These are phyloP conservation scores for Pisolithus marmoratus DNA, from an alignment of 768 basidiomycete genomes.

Conservation along the genomic window DNA sequence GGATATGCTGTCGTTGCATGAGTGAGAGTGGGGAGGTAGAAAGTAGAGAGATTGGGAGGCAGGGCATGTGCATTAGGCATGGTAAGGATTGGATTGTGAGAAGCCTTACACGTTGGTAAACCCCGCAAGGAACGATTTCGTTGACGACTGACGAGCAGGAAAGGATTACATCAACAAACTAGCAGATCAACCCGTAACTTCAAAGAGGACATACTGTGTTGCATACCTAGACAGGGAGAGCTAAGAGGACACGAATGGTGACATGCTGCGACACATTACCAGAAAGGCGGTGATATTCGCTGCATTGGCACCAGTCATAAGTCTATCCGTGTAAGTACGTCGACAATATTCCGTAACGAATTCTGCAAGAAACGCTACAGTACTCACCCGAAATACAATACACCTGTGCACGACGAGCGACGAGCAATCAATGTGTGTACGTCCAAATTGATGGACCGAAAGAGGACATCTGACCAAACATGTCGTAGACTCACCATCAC, in stretches of 20 bases:
- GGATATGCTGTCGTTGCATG: constrained; percentile 35
- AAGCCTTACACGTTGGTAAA: background rate
- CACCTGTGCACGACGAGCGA: background rate
- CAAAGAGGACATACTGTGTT: background rate
- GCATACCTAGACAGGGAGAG: background rate
- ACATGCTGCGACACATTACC: background rate
- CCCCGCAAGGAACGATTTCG: background rate
- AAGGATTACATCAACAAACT: background rate
- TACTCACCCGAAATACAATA: background rate
- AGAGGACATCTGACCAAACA: background rate
- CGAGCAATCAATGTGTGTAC: no score
- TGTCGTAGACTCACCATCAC: constrained; percentile 2
- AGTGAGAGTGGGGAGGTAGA: background rate
- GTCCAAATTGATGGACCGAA: no score
- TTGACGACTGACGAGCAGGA: background rate
- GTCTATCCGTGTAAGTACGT: background rate
- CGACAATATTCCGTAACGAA: no score
- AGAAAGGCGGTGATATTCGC: constrained; percentile 1
- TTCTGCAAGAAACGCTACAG: background rate
- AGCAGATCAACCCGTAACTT: no score
- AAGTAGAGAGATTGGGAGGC: no score
- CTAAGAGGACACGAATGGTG: background rate
- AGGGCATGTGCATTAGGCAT: no score
- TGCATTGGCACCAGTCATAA: background rate
- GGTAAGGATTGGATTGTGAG: no score